These are phyloP conservation scores for Blastomyces emzantsi DNA, from an alignment of 2,329 filamentous ascomycete genomes.

Conservation along the genomic window DNA sequence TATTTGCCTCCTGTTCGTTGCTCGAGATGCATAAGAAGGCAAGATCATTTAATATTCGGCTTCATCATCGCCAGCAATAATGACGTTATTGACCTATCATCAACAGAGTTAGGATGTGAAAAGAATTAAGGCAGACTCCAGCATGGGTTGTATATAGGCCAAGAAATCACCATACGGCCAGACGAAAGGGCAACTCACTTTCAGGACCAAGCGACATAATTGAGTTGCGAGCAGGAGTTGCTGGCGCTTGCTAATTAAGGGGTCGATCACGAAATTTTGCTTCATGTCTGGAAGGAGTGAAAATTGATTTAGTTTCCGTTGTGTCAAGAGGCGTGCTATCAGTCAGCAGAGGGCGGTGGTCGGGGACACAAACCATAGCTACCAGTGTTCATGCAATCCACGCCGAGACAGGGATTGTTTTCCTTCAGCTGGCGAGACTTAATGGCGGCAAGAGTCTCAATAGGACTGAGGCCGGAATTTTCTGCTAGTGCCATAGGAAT, in stretches of 20 bases:
- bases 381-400: slow-evolving; percentile 95
- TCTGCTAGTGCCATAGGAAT: slow-evolving; percentile 94
- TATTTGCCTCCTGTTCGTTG: background rate
- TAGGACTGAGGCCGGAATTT: slow-evolving; percentile 93
- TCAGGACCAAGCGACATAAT: slow-evolving; percentile 94
- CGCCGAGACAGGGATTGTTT: slow-evolving; percentile 68
- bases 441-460: slow-evolving; percentile 86
- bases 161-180: too few species aligned
- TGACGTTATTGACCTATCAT: slow-evolving; percentile 72
- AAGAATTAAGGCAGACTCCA: background rate
- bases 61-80: slow-evolving; percentile 78
- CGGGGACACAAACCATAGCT: slow-evolving; percentile 57
- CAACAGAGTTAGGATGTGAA: slow-evolving; percentile 16
- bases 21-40: background rate
- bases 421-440: slow-evolving; percentile 96
- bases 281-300: slow-evolving; percentile 64
- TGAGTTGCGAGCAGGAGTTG: slow-evolving; percentile 95
- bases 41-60: slow-evolving; percentile 62
- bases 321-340: background rate
- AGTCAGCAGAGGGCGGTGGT: background rate
- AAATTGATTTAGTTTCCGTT: slow-evolving; percentile 11
- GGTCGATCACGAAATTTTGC: slow-evolving; percentile 96
- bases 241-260: slow-evolving; percentile 95
- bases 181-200: slow-evolving; percentile 49
- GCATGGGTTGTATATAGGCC: background rate